Base-by-base conservation (phyloP, 2,329 filamentous ascomycete species). In the Paracorniculantispora psalliotae region DNA sequence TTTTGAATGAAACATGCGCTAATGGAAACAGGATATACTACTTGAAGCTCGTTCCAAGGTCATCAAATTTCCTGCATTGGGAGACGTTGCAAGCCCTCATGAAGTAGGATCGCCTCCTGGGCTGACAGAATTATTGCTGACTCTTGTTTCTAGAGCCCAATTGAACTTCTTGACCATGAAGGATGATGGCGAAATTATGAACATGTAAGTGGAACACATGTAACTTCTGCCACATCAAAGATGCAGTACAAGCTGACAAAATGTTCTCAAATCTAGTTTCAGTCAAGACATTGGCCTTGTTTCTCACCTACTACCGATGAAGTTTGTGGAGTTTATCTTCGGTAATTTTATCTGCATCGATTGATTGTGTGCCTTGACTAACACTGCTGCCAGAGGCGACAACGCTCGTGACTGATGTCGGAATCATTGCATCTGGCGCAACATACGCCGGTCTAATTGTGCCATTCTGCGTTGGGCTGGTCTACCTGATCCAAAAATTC, bases 371-470 rank as follows among this genome's bases (percentile, higher is more conserved):
- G 9, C 4, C n/a, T 30, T 5, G 10, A 15, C 15, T 44, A 43
- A 54, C 21, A 13, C 28, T 12, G 6, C 43, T 8, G 7, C 17
- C 15, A 54, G 50, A 28, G n/a, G 21, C 25, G 8, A 28, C 35
- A 28, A 30, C 41, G 2, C n/a, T 44, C 21, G 17, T 54, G 7
- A 21, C 19, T 30, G 37, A 46, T n/a, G 23, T 37, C 9, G 41
- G 5, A 8, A 63, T 78, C 2, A 73, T 78, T 37, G 69, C 68
- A 6, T 46, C 41, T 7, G 73, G 75, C 2, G 75, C 81, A 3
- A 75, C 72, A 44, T 75, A 75, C 50, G 71, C 80, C 0, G 71
- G 71, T 0, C 64, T 78, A 2, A 73, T 72, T 0, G 70, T 82
- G n/a, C 81, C 81, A 0, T 57, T 75, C 9, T 49, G 30, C 0